Evolutionary conservation across 495 filamentous ascomycete species (phyloP), one percentile per base, ranked within the genome.

Genomic region (Melanomma pulvis-pyrius): DNA sequence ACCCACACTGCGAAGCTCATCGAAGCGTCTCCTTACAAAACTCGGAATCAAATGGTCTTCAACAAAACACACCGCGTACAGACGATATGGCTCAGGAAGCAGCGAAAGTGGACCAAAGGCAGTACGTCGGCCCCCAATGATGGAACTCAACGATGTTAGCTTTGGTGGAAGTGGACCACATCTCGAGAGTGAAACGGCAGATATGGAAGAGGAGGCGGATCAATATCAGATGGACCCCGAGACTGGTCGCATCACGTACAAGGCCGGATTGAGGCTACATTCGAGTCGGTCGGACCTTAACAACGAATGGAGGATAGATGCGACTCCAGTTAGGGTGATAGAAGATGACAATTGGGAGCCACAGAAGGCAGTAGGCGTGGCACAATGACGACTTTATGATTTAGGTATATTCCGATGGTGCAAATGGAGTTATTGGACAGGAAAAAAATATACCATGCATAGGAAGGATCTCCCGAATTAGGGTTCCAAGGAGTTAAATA

Each of bases 1-100:
- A 19, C 73, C 73, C 0, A 67, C 63, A 26, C 56, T 75, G 29
- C 63, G 70, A 46, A 61, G 67, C 50, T 63, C 69, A 39, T 65
- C 62, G 48, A 69, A 69, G 44, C 63, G 61, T 21, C 30, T 73
- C 41, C 65, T 75, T 3, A 32, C 36, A n/a, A 32, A 21, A 11
- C 8, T 55, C 19, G 51, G 51, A 5, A 32, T 55, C 53, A 32
- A 61, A 44, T 22, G 57, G 56, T 22, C 57, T 51, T 17, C 24
- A 19, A 19, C 26, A 66, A 11, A 9, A 12, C n/a, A 17, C 24
- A 44, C 39, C 8, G 39, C 39, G 39, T 44, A 44, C 39, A 6
- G 39, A 17, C n/a, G 48, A 41, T 28, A 47, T 17, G 47, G 59
- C 41, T 28, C 30, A 29, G 34, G 30, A 17, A 53, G 48, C 30